Evolutionary conservation across 176 grass and related monocot genomes (phyloP).

Genomic region (Hsuehochloa calcarea): DNA sequence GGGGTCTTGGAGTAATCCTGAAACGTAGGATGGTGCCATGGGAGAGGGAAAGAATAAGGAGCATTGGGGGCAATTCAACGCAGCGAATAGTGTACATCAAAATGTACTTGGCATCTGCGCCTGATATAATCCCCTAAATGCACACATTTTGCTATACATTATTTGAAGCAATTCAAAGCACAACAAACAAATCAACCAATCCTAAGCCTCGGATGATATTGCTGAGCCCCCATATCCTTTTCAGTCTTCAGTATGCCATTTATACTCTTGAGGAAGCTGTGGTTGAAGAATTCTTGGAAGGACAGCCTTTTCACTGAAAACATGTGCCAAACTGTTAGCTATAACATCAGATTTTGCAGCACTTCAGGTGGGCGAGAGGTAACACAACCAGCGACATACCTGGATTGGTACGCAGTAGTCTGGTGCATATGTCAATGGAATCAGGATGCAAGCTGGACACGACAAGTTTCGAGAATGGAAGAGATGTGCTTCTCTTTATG

Average conservation of each 20-base stretch:
- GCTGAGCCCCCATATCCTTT: background rate
- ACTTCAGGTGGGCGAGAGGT: background rate
- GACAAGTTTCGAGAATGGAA: conserved; percentile 20
- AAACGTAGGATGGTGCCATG: background rate
- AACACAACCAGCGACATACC: background rate
- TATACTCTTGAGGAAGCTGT: conserved; percentile 17
- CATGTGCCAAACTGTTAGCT: background rate
- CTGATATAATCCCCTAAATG: background rate
- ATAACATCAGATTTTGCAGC: background rate
- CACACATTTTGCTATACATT: background rate
- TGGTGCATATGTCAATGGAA: conserved; percentile 37
- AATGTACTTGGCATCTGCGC: background rate
- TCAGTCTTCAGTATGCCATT: background rate
- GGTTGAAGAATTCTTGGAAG: conserved; percentile 41
- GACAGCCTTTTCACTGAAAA: conserved; percentile 33
- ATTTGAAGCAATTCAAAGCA: background rate
- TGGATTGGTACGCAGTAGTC: conserved; percentile 33
- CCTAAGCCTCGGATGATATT: background rate
- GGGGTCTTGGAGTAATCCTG: background rate
- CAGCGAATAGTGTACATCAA: background rate
- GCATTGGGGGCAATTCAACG: background rate
- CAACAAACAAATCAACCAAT: background rate
- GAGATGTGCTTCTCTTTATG: conserved; percentile 27
- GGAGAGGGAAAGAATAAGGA: too few relatives aligned
- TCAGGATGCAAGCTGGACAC: conserved; percentile 8